Evolutionary conservation across 345 rosid species (phyloP).

Genomic region (Nephelium lappaceum): DNA sequence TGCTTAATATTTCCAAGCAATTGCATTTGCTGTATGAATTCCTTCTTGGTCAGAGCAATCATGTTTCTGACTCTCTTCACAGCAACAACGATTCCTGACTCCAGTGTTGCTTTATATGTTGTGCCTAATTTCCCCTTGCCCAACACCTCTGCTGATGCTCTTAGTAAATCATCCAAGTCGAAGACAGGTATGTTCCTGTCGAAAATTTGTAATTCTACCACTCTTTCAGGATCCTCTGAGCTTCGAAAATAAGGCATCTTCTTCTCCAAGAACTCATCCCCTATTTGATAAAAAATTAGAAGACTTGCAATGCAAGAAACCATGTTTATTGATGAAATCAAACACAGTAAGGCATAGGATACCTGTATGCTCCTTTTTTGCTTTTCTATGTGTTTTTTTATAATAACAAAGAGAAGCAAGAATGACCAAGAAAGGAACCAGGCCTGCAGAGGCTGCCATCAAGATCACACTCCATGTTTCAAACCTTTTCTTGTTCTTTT

Average conservation of each 20-base stretch:
- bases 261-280: slow-evolving; percentile 20
- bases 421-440: slow-evolving; percentile 33
- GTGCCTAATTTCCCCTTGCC: slow-evolving; percentile 54
- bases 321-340: neutral
- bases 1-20: slow-evolving; percentile 54
- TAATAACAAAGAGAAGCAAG: slow-evolving; percentile 33
- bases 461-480: slow-evolving; percentile 30
- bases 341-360: neutral
- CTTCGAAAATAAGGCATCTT: slow-evolving; percentile 21
- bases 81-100: slow-evolving; percentile 43
- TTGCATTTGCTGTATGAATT: slow-evolving; percentile 54
- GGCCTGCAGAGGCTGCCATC: slow-evolving; percentile 34
- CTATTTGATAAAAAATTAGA: neutral
- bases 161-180: slow-evolving; percentile 59
- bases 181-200: slow-evolving; percentile 39
- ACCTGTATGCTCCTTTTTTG: slow-evolving; percentile 29
- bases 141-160: slow-evolving; percentile 55
- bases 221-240: slow-evolving; percentile 44
- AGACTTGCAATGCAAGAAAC: neutral
- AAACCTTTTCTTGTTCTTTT: slow-evolving; percentile 17
- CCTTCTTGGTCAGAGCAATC: slow-evolving; percentile 45
- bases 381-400: slow-evolving; percentile 22
- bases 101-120: slow-evolving; percentile 53
- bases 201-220: slow-evolving; percentile 47
- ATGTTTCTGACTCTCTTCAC: slow-evolving; percentile 47